Evolutionary conservation across 805 yeast species (phyloP), one percentile per base, ranked within the genome.

Genomic region (Schwanniomyces occidentalis): DNA sequence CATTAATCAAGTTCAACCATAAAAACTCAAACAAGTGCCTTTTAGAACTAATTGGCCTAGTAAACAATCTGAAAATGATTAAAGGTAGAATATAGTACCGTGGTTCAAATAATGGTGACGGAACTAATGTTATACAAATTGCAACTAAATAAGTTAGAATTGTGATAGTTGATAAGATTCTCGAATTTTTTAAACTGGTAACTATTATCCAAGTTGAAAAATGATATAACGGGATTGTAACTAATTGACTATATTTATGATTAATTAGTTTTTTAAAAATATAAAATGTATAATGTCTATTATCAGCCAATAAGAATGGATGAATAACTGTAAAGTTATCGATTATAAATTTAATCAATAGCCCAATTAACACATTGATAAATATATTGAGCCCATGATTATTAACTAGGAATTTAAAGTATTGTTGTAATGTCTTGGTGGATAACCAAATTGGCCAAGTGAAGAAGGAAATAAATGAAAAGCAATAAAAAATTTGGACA

Each of bases 51-150:
- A 35, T 19, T 38, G 57, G 37, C 27, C 43, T 16, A 32, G 47
- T 15, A 38, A 78, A 71, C 2, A 86, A 34, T 47, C 97, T 74
- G 78, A 90, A 88, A 24, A 89, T 58, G 8, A 85, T 55, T 52
- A 76, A 80, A 4, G 98, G 97, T 4, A 88, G 49, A 31, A 91
- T 85, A 57, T 83, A 93, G 56, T 93, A 93, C 38, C 99, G 75
- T 31, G 97, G 96, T 59, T 93, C 99, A 51, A 93, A 81, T 44
- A 93, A 67, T 4, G 98, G 99, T 0, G 96, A 82, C 14, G 98
- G 96, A 0, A 85, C 75, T 14, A 93, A 67, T 0, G 93, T 83
- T 5, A 78, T 56, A 1, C 70, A 48, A 0, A 77, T 66, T 27
- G 89, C 81, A 0, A 61, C 57, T 2, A 78, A 35, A 40, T 71